These are phyloP conservation scores for Dactylellina haptotyla DNA, from an alignment of 2,329 filamentous ascomycete species.

Conservation along the genomic window DNA sequence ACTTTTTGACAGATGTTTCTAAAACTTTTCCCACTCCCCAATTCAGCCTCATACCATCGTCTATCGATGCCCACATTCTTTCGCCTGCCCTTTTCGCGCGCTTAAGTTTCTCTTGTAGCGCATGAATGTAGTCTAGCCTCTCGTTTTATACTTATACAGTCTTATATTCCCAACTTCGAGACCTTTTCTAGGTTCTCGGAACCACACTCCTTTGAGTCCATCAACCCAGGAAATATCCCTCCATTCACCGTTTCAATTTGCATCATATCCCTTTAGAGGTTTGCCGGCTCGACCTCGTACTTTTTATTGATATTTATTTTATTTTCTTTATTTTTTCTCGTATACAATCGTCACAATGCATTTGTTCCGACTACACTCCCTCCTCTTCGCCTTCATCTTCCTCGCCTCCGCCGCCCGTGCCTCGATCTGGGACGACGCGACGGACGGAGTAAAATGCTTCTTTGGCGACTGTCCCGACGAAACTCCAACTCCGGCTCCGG, in stretches of 20 bases:
- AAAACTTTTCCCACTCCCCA: background rate
- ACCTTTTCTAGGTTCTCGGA: constrained; percentile 10
- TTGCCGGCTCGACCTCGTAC: constrained; percentile 7
- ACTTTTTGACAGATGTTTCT: background rate
- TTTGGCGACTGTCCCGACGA: constrained; percentile 34
- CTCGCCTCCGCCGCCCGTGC: constrained; percentile 21
- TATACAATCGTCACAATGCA: constrained; percentile 33
- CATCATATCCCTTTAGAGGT: background rate
- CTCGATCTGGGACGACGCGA: constrained; percentile 30
- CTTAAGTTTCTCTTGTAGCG: background rate
- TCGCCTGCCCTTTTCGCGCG: constrained; percentile 12
- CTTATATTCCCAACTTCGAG: constrained; percentile 22
- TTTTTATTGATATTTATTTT: no score
- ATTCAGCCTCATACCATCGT: constrained; percentile 23
- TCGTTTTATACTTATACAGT: background rate
- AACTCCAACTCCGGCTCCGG: constrained; percentile 1
- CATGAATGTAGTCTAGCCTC: constrained; percentile 24
- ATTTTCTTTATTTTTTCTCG: no score
- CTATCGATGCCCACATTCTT: constrained; percentile 2
- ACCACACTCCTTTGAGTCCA: constrained; percentile 4
- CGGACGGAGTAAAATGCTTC: constrained; percentile 45
- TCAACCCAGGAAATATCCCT: background rate
- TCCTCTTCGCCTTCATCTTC: constrained; percentile 30
- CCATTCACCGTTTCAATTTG: background rate
- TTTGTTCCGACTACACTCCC: constrained; percentile 25